These are phyloP conservation scores for Hypoxylon trugodes DNA, from an alignment of 495 filamentous ascomycete species.

Conservation along the genomic window DNA sequence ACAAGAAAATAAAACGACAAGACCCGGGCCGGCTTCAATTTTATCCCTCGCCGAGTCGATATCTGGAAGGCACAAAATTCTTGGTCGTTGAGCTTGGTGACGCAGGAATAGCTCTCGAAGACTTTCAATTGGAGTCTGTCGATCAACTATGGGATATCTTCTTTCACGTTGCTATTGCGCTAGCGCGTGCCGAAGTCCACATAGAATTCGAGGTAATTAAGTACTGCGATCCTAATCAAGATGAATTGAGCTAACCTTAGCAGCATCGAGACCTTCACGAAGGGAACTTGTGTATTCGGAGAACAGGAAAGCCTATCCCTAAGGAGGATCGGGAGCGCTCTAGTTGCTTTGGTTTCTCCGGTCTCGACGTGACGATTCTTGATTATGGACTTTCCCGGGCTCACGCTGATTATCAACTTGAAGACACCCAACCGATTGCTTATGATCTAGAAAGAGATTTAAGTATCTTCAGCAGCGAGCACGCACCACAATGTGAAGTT, in stretches of 20 bases:
- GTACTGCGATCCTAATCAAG: neutral
- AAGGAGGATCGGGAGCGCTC: conserved; percentile 46
- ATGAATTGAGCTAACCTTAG: conserved; percentile 36
- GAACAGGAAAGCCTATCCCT: conserved; percentile 47
- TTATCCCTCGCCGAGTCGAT: conserved; percentile 68
- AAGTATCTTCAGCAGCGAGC: conserved; percentile 59
- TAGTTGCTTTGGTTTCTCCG: conserved; percentile 70
- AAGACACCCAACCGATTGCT: conserved; percentile 42
- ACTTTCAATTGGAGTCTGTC: conserved; percentile 59
- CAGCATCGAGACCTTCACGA: conserved; percentile 87
- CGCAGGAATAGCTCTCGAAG: conserved; percentile 80
- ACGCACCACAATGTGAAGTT: conserved; percentile 55
- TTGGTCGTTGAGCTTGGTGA: conserved; percentile 87
- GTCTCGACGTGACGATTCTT: conserved; percentile 81
- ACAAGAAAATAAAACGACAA: conserved; percentile 65
- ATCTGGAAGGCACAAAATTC: conserved; percentile 75
- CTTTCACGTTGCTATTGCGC: conserved; percentile 77
- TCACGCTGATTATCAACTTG: conserved; percentile 38
- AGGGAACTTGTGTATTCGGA: conserved; percentile 83
- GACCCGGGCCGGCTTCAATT: conserved; percentile 68
- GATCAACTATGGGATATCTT: conserved; percentile 86
- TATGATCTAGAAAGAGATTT: conserved; percentile 63
- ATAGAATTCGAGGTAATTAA: conserved; percentile 74
- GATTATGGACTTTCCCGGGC: conserved; percentile 89
- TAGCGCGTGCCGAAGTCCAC: conserved; percentile 77